Conservation (phyloP, 805 yeast genomes). For the Saccharomycopsis olivae region DNA sequence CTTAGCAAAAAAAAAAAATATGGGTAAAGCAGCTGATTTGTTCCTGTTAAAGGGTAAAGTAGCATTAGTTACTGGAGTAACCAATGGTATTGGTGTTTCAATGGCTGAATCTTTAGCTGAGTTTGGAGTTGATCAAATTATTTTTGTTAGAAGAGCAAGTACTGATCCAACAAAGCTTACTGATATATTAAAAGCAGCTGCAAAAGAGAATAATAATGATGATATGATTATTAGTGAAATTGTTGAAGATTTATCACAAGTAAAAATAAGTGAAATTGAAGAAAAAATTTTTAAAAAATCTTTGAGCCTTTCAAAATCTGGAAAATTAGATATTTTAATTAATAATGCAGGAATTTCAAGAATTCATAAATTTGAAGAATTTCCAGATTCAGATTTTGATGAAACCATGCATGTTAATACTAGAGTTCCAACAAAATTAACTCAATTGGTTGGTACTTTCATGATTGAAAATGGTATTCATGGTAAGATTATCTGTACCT, state of each 20-base stretch:
- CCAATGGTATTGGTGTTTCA: conserved; percentile 34
- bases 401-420: conserved; percentile 32
- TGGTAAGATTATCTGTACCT: conserved; percentile 36
- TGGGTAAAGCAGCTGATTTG: conserved; percentile 20
- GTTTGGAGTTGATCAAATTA: conserved; percentile 33
- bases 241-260: conserved; percentile 21
- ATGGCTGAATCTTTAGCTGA: conserved; percentile 33
- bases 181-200: conserved; percentile 14
- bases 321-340: conserved; percentile 25
- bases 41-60: conserved; percentile 34
- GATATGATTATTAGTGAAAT: conserved; percentile 19
- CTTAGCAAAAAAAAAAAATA: neutral
- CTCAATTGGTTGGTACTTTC: conserved; percentile 28
- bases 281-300: conserved; percentile 21
- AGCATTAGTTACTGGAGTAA: conserved; percentile 35
- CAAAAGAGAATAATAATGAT: conserved; percentile 19
- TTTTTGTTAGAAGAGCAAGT: conserved; percentile 25
- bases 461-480: conserved; percentile 24
- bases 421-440: conserved; percentile 26
- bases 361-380: conserved; percentile 20
- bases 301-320: conserved; percentile 21
- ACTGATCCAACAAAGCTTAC: conserved; percentile 21
- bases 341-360: conserved; percentile 26
- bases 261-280: conserved; percentile 20
- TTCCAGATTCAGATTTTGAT: conserved; percentile 29